These are phyloP conservation scores for Scenedesmus sp. DNA, from an alignment of 163 green algal species.

Conservation along the genomic window DNA sequence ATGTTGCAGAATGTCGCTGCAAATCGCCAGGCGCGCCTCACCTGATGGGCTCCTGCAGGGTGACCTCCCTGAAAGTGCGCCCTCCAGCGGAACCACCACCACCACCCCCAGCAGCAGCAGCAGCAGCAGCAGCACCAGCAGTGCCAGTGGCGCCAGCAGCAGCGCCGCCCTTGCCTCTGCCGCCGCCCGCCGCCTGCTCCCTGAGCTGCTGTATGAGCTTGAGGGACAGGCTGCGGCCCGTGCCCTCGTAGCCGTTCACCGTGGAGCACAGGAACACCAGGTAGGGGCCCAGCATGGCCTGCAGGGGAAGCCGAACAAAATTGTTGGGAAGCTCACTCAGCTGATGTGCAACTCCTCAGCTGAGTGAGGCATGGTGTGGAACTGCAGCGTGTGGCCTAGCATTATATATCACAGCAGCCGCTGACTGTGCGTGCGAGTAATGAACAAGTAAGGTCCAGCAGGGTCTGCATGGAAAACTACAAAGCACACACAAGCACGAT, in stretches of 20 bases:
- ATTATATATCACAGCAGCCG: too few species aligned
- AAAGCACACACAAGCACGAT: too few species aligned
- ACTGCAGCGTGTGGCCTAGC: too few species aligned
- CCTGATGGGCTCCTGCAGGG: constrained; percentile 95
- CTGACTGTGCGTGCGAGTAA: too few species aligned
- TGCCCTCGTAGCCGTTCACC: constrained; percentile 89
- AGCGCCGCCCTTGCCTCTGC: constrained; percentile 19
- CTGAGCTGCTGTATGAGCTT: constrained; percentile 97
- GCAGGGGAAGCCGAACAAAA: not conserved
- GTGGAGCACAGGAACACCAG: constrained; percentile 99
- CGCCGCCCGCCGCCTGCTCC: constrained; percentile 77
- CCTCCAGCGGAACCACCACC: constrained; percentile 41
- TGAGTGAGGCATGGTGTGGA: too few species aligned
- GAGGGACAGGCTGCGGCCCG: constrained; percentile 90
- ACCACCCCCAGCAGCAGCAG: constrained; percentile 5
- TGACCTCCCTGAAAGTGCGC: constrained; percentile 95
- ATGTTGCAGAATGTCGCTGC: too few species aligned
- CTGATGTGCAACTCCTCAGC: too few species aligned
- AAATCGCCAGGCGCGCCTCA: constrained; percentile 49
- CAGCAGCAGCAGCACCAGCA: too few species aligned
- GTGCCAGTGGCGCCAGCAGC: constrained; percentile 50
- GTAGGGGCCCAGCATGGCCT: constrained; percentile 96
- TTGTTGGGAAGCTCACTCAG: too few species aligned
- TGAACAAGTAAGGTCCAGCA: too few species aligned
- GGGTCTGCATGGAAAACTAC: too few species aligned